Evolutionary conservation across 805 yeast genomes (phyloP).

Genomic region (Saturnispora mendoncae): DNA sequence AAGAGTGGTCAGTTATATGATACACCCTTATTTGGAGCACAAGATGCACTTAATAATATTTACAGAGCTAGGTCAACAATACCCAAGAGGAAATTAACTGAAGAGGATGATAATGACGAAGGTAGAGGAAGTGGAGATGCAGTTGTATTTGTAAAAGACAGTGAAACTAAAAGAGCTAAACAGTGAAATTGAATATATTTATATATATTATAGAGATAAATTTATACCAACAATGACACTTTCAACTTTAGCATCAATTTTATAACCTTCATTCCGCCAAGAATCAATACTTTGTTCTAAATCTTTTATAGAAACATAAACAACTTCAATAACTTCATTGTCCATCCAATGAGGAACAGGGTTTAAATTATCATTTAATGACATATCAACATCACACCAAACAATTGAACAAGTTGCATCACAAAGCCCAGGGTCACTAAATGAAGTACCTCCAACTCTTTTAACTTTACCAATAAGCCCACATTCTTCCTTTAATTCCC

Average conservation of each 20-base stretch:
- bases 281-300: conserved; percentile 47
- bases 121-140: conserved; percentile 28
- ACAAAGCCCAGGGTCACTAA: conserved; percentile 63
- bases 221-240: conserved; percentile 67
- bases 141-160: conserved; percentile 23
- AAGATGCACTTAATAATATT: conserved; percentile 41
- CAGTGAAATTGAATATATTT: neutral
- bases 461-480: conserved; percentile 64
- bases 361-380: conserved; percentile 51
- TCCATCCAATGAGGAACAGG: conserved; percentile 80
- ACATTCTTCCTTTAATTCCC: conserved; percentile 88
- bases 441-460: conserved; percentile 21
- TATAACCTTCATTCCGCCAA: conserved; percentile 57
- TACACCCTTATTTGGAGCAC: conserved; percentile 46
- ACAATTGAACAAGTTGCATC: conserved; percentile 81
- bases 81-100: conserved; percentile 18
- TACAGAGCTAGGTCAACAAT: conserved; percentile 34
- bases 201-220: neutral
- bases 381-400: conserved; percentile 66
- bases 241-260: conserved; percentile 79
- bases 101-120: conserved; percentile 19
- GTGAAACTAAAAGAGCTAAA: neutral
- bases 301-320: conserved; percentile 53
- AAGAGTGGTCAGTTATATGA: conserved; percentile 45
- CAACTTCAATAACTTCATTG: conserved; percentile 87